phyloP scores from a whole-genome alignment of 805 yeast genomes.

The Candida maris region DNA sequence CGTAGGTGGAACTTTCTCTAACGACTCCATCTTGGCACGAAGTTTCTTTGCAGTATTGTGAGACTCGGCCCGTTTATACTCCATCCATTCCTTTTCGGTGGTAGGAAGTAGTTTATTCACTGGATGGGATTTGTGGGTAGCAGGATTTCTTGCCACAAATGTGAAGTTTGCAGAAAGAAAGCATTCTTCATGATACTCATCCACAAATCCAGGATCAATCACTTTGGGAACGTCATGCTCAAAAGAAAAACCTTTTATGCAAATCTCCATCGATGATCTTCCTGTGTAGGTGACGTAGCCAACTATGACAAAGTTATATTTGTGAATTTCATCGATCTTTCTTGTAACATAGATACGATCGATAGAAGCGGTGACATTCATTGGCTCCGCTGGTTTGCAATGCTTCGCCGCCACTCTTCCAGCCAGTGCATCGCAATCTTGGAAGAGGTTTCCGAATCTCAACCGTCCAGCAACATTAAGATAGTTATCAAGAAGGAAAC shows the following conservation, averaged over 20 bases:
- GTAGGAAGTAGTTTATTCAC: constrained; percentile 77
- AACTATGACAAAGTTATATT: constrained; percentile 74
- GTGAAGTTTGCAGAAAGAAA: constrained; percentile 90
- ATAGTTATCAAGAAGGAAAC: constrained; percentile 79
- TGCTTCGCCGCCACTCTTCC: constrained; percentile 92
- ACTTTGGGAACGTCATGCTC: constrained; percentile 48
- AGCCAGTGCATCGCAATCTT: constrained; percentile 90
- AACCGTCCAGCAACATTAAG: constrained; percentile 88
- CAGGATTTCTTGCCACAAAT: constrained; percentile 92
- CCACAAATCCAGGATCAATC: constrained; percentile 54
- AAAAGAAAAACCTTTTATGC: constrained; percentile 82
- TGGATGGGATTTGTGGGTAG: constrained; percentile 85
- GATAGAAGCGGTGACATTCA: constrained; percentile 92
- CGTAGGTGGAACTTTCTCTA: constrained; percentile 70
- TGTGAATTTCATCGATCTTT: constrained; percentile 72
- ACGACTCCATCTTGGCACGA: constrained; percentile 60
- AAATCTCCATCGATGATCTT: constrained; percentile 90
- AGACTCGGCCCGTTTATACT: constrained; percentile 83
- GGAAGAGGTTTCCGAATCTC: constrained; percentile 89
- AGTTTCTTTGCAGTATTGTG: constrained; percentile 83
- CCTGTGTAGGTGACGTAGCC: constrained; percentile 97
- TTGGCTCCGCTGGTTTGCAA: constrained; percentile 93
- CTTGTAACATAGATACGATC: constrained; percentile 86
- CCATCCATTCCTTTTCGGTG: constrained; percentile 73
- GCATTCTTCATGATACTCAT: constrained; percentile 52